A percentile compares a stretch with the other conserved stretches of the same genome.
These are phyloP conservation scores for Verticillium longisporum DNA, from an alignment of 2,329 filamentous ascomycete genomes.

Conservation along the genomic window DNA sequence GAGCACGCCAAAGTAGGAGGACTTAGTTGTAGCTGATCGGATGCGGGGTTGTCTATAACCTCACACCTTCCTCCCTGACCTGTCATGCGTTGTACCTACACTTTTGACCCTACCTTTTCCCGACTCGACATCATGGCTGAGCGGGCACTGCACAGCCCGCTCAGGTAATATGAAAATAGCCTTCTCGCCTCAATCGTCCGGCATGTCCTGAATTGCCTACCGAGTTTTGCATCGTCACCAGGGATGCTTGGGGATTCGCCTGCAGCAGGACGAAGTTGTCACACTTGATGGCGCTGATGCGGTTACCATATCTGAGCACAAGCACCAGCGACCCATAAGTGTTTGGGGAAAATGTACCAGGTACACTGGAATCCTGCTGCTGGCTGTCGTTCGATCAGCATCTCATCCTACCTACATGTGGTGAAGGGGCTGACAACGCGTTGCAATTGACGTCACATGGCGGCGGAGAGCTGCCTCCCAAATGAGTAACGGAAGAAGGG, in stretches of 20 bases:
- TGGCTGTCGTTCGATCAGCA: not conserved
- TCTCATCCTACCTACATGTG: not conserved
- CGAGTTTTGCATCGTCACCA: no score
- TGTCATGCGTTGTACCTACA: no score
- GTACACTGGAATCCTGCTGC: not conserved
- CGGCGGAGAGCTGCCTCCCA: not conserved
- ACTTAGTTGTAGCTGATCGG: not conserved
- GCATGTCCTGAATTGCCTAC: no score
- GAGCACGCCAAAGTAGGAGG: not conserved
- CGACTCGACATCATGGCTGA: no score
- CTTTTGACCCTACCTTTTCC: no score
- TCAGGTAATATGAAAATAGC: no score
- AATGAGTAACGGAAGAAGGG: not conserved
- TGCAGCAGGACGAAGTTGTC: no score
- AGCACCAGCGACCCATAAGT: not conserved
- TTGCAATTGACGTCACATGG: slow-evolving; percentile 8
- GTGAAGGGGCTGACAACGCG: not conserved
- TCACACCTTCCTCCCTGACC: not conserved
- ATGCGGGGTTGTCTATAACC: not conserved
- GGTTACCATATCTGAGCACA: not conserved
- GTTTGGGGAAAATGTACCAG: not conserved
- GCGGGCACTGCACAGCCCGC: no score
- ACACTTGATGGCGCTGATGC: no score
- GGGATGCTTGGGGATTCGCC: no score
- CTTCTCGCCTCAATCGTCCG: no score